Evolutionary conservation across 1,284 basidiomycete genomes (phyloP).

Genomic region (Ganoderma meredithae): DNA sequence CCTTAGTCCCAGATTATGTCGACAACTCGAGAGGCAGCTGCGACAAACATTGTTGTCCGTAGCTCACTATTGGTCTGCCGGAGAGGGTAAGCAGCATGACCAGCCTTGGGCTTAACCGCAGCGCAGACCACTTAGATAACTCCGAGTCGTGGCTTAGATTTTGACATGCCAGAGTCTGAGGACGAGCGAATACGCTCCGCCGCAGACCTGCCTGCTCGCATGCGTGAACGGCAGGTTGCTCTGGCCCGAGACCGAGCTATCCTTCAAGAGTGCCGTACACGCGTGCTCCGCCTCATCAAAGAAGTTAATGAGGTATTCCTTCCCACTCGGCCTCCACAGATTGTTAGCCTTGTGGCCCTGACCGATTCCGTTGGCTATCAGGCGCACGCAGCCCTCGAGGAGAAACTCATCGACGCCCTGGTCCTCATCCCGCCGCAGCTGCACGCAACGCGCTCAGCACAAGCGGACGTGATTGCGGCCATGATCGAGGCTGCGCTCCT

Average conservation of each 20-base stretch:
- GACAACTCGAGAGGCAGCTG: slow-evolving; percentile 20
- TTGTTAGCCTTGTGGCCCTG: not conserved
- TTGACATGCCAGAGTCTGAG: slow-evolving; percentile 1
- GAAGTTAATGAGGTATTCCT: slow-evolving; percentile 25
- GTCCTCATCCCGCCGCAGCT: slow-evolving; percentile 41
- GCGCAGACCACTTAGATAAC: not conserved
- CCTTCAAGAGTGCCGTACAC: slow-evolving; percentile 11
- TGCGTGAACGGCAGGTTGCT: slow-evolving; percentile 10
- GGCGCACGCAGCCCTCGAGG: slow-evolving; percentile 45
- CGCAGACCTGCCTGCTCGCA: slow-evolving; percentile 14
- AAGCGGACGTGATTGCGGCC: slow-evolving; percentile 48
- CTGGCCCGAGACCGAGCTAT: slow-evolving; percentile 11
- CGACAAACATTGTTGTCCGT: slow-evolving; percentile 20
- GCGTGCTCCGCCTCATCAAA: slow-evolving; percentile 19
- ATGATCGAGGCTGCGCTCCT: slow-evolving; percentile 55
- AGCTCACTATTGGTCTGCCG: slow-evolving; percentile 18
- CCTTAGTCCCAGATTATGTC: slow-evolving; percentile 4
- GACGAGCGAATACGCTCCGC: slow-evolving; percentile 16
- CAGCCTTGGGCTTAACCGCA: not conserved
- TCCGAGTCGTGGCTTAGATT: not conserved
- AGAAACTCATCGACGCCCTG: slow-evolving; percentile 40
- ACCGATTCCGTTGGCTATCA: slow-evolving; percentile 25
- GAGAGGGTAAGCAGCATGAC: slow-evolving; percentile 16
- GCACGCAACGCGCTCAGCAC: slow-evolving; percentile 39
- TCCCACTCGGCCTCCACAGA: not conserved